Percentiles rank a stretch among this genome's conserved stretches.
Evolutionary conservation across 1,284 basidiomycete species (phyloP).

Genomic region (Heterobasidion occidentale): DNA sequence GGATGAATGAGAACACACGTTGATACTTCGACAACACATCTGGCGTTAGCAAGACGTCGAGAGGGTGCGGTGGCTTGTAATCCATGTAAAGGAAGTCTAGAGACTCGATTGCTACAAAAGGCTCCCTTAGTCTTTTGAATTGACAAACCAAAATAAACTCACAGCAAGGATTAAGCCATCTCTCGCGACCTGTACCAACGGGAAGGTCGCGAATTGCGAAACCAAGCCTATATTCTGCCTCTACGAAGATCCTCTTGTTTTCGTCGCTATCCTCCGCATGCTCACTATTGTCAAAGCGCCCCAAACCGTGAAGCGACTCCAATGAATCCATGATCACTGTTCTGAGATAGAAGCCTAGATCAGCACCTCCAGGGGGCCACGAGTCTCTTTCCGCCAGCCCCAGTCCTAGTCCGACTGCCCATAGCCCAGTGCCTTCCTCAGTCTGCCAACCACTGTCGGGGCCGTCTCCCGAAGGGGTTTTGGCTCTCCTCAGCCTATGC

Average conservation of each 20-base stretch:
- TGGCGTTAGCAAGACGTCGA: constrained; percentile 63
- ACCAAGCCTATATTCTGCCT: constrained; percentile 71
- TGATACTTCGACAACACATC: constrained; percentile 79
- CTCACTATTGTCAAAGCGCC: constrained; percentile 14
- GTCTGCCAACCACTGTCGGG: background rate
- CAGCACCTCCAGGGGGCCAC: constrained; percentile 83
- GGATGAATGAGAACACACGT: constrained; percentile 68
- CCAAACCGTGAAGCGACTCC: constrained; percentile 20
- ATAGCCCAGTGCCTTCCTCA: constrained; percentile 20
- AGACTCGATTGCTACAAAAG: constrained; percentile 39
- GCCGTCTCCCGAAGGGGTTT: background rate
- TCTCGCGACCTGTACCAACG: constrained; percentile 51
- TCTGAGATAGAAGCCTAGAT: constrained; percentile 73
- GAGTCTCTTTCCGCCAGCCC: constrained; percentile 59
- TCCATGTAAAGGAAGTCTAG: constrained; percentile 84
- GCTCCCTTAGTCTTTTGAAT: constrained; percentile 5
- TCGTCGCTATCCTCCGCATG: constrained; percentile 5
- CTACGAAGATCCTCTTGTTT: constrained; percentile 35
- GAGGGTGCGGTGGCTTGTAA: constrained; percentile 70
- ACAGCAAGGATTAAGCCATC: constrained; percentile 76
- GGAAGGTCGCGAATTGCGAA: constrained; percentile 76
- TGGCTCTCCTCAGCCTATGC: background rate
- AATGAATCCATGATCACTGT: constrained; percentile 76
- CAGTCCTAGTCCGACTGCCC: constrained; percentile 70
- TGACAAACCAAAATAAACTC: constrained; percentile 21